Conservation (phyloP, 495 filamentous ascomycete genomes). For the Penicillium simplicissimum region DNA sequence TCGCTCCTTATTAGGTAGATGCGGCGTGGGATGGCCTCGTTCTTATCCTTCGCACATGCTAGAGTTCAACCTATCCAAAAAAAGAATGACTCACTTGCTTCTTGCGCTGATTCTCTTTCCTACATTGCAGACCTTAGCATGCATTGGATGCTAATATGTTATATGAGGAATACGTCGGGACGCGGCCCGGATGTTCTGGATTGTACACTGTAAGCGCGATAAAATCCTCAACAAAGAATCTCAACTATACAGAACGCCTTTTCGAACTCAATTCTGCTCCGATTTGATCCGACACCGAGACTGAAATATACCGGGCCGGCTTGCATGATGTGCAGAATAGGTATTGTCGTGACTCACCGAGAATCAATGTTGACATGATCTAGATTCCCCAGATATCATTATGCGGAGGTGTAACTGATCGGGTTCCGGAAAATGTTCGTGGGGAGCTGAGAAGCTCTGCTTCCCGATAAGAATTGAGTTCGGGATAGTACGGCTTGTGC, state of each 20-base stretch:
- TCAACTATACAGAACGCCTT: neutral
- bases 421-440: neutral
- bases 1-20: neutral
- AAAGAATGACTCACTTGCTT: neutral
- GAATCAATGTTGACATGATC: neutral
- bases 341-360: neutral
- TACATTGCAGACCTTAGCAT: constrained; percentile 22
- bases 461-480: neutral
- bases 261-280: neutral
- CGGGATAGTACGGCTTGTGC: neutral
- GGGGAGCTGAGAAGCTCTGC: neutral
- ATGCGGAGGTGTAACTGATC: neutral
- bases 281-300: neutral
- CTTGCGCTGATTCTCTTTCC: constrained; percentile 10
- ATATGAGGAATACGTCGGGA: constrained; percentile 6
- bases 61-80: neutral
- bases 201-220: constrained; percentile 19
- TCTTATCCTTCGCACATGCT: neutral
- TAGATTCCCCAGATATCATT: neutral
- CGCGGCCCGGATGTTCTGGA: constrained; percentile 13
- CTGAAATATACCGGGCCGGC: neutral
- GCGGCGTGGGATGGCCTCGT: neutral
- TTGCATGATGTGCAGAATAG: neutral
- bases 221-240: constrained; percentile 10
- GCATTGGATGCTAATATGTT: neutral